Evolutionary conservation across 2,329 filamentous ascomycete genomes (phyloP).

Genomic region (Pezicula carpinea): DNA sequence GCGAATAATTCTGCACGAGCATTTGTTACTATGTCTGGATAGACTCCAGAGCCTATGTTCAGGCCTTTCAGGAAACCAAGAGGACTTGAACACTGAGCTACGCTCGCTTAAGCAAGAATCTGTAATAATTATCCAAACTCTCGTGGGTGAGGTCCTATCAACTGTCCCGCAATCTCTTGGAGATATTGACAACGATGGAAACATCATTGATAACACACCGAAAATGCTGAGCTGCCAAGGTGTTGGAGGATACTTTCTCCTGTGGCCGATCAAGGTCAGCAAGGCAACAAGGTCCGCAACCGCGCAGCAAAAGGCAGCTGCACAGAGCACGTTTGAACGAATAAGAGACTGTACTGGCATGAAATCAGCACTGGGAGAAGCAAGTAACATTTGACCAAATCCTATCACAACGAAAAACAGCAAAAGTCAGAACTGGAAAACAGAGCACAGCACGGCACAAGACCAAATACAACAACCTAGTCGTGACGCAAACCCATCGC

Average conservation of each 20-base stretch:
- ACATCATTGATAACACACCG: slow-evolving; percentile 8
- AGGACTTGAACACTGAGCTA: slow-evolving; percentile 4
- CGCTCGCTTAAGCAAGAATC: neutral
- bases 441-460: no score
- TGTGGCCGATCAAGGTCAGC: slow-evolving; percentile 35
- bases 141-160: slow-evolving; percentile 31
- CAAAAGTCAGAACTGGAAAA: no score
- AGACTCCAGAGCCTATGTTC: slow-evolving; percentile 12
- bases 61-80: slow-evolving; percentile 4
- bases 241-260: slow-evolving; percentile 33
- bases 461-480: no score
- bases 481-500: neutral
- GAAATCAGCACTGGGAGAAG: slow-evolving; percentile 29
- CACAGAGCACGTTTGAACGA: slow-evolving; percentile 28
- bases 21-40: slow-evolving; percentile 27
- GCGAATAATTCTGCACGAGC: slow-evolving; percentile 32
- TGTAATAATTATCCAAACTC: slow-evolving; percentile 19
- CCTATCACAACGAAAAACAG: neutral
- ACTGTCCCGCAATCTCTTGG: slow-evolving; percentile 35
- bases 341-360: slow-evolving; percentile 37
- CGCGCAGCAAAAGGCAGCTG: slow-evolving; percentile 26
- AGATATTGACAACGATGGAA: slow-evolving; percentile 25
- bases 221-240: slow-evolving; percentile 24
- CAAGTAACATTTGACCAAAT: slow-evolving; percentile 12
- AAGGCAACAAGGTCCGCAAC: slow-evolving; percentile 23